Conservation (phyloP, 176 grass and related monocot genomes). For the Musa beccarii region DNA sequence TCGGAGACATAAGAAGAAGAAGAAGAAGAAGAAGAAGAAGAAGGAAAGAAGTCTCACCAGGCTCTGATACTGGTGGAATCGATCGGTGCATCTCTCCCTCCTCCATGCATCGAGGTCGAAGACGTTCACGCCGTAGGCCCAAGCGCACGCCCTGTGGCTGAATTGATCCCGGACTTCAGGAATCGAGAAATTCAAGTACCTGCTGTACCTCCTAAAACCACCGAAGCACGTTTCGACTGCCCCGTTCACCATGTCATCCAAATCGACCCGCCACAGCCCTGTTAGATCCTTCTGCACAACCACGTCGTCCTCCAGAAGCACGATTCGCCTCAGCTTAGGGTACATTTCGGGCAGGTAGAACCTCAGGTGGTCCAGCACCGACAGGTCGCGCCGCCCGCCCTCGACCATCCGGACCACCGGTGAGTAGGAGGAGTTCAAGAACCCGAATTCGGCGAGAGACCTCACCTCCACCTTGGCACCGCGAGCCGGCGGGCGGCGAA, state of each 20-base stretch:
- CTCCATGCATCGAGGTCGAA: conserved; percentile 89
- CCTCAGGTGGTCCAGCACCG: conserved; percentile 61
- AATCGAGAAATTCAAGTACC: conserved; percentile 92
- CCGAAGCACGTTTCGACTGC: conserved; percentile 91
- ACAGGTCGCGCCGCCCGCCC: conserved; percentile 48
- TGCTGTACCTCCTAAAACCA: conserved; percentile 63
- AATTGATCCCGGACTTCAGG: conserved; percentile 44
- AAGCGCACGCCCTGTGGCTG: conserved; percentile 57
- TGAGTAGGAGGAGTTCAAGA: conserved; percentile 70
- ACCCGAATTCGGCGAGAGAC: conserved; percentile 51
- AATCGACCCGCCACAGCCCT: conserved; percentile 50
- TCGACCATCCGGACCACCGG: conserved; percentile 79
- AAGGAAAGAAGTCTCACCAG: conserved; percentile 27
- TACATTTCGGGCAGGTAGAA: conserved; percentile 95
- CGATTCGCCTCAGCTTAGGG: conserved; percentile 46
- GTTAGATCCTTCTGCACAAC: conserved; percentile 87
- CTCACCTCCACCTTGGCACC: conserved; percentile 73
- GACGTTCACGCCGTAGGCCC: conserved; percentile 85
- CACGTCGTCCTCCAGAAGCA: conserved; percentile 90
- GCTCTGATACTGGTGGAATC: conserved; percentile 83
- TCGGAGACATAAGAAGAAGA: neutral
- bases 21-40: neutral
- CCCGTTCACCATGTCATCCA: conserved; percentile 89
- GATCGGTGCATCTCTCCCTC: conserved; percentile 56
- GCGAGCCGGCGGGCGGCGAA: conserved; percentile 41